A percentile compares a stretch with the other conserved stretches of the same genome.
Evolutionary conservation across 2,329 filamentous ascomycete species (phyloP).

Genomic region (Amylocarpus encephaloides): DNA sequence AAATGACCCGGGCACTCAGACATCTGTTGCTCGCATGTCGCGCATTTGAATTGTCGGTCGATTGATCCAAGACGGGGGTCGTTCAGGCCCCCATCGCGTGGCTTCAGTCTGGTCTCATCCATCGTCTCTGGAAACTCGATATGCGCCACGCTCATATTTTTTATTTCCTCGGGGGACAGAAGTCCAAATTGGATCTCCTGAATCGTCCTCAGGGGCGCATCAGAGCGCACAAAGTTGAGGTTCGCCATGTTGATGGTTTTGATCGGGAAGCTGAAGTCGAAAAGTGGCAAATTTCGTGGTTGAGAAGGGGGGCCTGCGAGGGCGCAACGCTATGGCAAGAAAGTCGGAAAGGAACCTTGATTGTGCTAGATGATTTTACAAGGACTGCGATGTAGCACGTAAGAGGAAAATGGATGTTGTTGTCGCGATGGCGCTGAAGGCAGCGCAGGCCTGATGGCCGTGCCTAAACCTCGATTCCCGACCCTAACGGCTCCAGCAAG

Average conservation of each 20-base stretch:
- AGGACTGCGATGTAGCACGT: slow-evolving; percentile 20
- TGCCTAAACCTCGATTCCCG: slow-evolving; percentile 19
- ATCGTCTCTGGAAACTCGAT: slow-evolving; percentile 99
- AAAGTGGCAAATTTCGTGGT: slow-evolving; percentile 12
- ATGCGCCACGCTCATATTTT: slow-evolving; percentile 95
- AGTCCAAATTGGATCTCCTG: slow-evolving; percentile 99
- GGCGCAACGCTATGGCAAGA: slow-evolving; percentile 23
- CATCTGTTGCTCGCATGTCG: slow-evolving; percentile 93
- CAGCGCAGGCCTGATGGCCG: slow-evolving; percentile 29
- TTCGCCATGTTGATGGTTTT: slow-evolving; percentile 68
- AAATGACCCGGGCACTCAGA: slow-evolving; percentile 96
- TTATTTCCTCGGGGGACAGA: slow-evolving; percentile 96
- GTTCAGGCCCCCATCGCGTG: slow-evolving; percentile 86
- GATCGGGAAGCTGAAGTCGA: slow-evolving; percentile 2
- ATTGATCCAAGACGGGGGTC: slow-evolving; percentile 95
- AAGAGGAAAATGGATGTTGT: slow-evolving; percentile 18
- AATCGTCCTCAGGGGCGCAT: slow-evolving; percentile 92
- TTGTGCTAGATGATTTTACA: slow-evolving; percentile 13
- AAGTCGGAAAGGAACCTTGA: slow-evolving; percentile 9
- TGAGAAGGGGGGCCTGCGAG: slow-evolving; percentile 12
- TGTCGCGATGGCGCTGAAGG: slow-evolving; percentile 29
- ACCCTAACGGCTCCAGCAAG: slow-evolving; percentile 22
- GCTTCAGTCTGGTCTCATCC: slow-evolving; percentile 90
- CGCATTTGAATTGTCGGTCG: slow-evolving; percentile 91
- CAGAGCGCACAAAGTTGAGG: slow-evolving; percentile 82